Conservation (phyloP, 257 asterid species). For the Voacanga thouarsii region DNA sequence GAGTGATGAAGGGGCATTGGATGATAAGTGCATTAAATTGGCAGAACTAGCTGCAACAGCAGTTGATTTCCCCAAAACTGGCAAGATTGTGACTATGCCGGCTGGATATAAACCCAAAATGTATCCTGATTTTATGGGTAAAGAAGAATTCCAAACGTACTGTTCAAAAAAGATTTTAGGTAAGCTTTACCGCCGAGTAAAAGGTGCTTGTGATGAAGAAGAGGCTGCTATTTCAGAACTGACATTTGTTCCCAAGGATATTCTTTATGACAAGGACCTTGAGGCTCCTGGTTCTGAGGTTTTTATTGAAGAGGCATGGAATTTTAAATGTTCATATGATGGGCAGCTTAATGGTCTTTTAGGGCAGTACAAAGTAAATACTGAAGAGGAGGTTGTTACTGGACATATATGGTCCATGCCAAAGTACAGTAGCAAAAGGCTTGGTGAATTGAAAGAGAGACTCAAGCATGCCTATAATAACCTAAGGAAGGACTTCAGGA, state of each 20-base stretch:
- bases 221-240: constrained; percentile 27
- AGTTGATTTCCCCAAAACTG: constrained; percentile 94
- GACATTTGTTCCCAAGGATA: constrained; percentile 21
- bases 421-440: constrained; percentile 54
- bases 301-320: constrained; percentile 70
- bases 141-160: constrained; percentile 66
- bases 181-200: constrained; percentile 65
- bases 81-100: constrained; percentile 67
- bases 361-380: constrained; percentile 70
- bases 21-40: constrained; percentile 72
- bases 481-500: constrained; percentile 70
- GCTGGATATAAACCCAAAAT: constrained; percentile 53
- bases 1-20: constrained; percentile 78
- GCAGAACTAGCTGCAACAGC: constrained; percentile 96
- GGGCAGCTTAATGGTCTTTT: constrained; percentile 65
- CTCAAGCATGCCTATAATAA: constrained; percentile 67
- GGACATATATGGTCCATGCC: constrained; percentile 98
- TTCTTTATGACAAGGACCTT: constrained; percentile 57
- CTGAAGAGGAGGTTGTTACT: constrained; percentile 84
- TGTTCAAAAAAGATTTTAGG: constrained; percentile 60
- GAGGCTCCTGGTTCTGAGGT: constrained; percentile 48
- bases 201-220: constrained; percentile 43
- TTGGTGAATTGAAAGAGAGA: constrained; percentile 80
- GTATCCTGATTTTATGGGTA: constrained; percentile 94
- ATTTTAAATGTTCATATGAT: constrained; percentile 60